Base-by-base conservation (phyloP, 1,139 yeast species). In the Saccharomycopsis hybrid region DNA sequence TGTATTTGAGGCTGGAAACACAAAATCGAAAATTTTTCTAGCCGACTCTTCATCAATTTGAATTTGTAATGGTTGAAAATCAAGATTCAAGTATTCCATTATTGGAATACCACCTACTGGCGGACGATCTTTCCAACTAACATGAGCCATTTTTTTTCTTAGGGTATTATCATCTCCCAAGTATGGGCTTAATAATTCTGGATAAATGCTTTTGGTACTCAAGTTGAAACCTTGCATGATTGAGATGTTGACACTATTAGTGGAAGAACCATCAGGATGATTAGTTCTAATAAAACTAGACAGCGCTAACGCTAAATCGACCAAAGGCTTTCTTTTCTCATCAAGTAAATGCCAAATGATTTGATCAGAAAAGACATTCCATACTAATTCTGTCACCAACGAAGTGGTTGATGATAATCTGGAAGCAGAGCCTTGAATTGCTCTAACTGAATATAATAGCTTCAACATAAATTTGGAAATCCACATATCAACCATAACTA, bases 221-320 rank as follows among this genome's bases (percentile, higher is more conserved):
- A 85, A 66, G 59, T 87, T 87, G 59, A 82, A 75, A 0, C 88
- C 90, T 60, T 84, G 88, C 55, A 89, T 67, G 68, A 77, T 74
- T 30, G 75, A 77, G 61, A 90, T 75, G 13, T 72, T 69, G 3
- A 88, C 67, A 31, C 73, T 72, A 56, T 86, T 80, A 38, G 73
- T 66, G 56, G 86, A 84, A 41, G 78, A 74, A 29, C 86, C 83
- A 57, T 82, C 88, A 0, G 79, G 67, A 40, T 84, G 71, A 47
- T 76, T 77, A 4, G 80, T 62, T 54, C 96, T 70, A 54, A 75
- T 73, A 64, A 80, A 88, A 37, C 71, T 70, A 2, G 86, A 77
- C 41, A 76, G 73, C 1, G 85, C 82, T 33, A 90, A 62, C 0
- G 85, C 83, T 54, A 89, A 71, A 63, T 85, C 95, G 53, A 87